phyloP scores from a whole-genome alignment of 345 rosid genomes.

The Cardiospermum halicacabum region DNA sequence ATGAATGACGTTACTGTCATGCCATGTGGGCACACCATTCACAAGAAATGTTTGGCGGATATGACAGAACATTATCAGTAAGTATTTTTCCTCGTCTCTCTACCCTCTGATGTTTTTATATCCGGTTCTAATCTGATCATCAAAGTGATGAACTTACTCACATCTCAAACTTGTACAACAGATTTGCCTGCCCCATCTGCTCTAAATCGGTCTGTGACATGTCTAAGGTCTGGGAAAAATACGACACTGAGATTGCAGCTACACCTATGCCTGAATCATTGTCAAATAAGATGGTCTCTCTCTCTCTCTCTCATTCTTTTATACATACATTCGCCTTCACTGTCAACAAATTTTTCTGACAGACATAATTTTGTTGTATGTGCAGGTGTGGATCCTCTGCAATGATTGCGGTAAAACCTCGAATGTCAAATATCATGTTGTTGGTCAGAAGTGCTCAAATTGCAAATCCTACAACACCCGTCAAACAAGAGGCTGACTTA shows the following conservation, averaged over 20 bases:
- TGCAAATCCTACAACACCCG: conserved; percentile 92
- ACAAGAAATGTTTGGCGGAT: conserved; percentile 66
- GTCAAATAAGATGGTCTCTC: conserved; percentile 50
- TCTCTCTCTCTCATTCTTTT: neutral
- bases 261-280: conserved; percentile 77
- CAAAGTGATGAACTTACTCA: conserved; percentile 1
- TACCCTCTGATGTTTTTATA: neutral
- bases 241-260: conserved; percentile 74
- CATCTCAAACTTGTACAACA: conserved; percentile 9
- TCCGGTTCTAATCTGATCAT: neutral
- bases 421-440: conserved; percentile 59
- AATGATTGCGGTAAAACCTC: conserved; percentile 71
- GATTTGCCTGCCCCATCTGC: conserved; percentile 89
- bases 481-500: conserved; percentile 40
- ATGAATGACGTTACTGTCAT: conserved; percentile 62
- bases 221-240: conserved; percentile 91
- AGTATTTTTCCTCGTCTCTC: conserved; percentile 17
- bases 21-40: conserved; percentile 91
- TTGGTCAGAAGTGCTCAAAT: conserved; percentile 69
- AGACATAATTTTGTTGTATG: neutral
- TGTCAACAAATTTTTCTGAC: neutral
- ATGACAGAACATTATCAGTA: conserved; percentile 81
- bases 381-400: conserved; percentile 81
- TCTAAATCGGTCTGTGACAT: conserved; percentile 87
- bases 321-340: neutral